Base-by-base conservation (phyloP, 306 rosid genomes). In the Echinosophora koreensis region DNA sequence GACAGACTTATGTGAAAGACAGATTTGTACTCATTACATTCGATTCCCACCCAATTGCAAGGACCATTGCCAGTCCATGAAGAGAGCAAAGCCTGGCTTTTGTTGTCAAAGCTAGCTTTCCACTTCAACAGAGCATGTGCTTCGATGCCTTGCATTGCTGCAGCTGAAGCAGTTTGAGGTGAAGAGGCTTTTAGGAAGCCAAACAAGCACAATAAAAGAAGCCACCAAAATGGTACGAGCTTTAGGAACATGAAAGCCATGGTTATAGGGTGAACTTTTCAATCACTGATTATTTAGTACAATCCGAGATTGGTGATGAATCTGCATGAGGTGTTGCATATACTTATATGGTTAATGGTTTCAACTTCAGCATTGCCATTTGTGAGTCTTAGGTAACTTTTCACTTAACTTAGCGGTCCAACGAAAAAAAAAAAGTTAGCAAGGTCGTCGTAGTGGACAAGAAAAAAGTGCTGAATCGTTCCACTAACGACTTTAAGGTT, bases 31-130 rank as follows among this genome's bases (percentile, higher is more conserved):
- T n/a, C 13, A 7, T 67, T 76, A 65, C 79, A 80, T 8, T 28
- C 4, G 11, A 71, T 71, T 55, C 83, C 74, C 2, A 38, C 27
- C 83, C 74, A 80, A 12, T 30, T 32, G 79, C 69, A 80, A 14
- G 74, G 22, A 63, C 22, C 34, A 1, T 50, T 54, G 13, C 69
- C 54, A 16, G 2, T 35, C 83, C 78, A 80, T 8, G 74, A 54
- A 72, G 74, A 72, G 15, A 80, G 37, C 27, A 57, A 57, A 13
- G 41, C 0, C 5, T 57, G 64, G 15, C 74, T 80, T 38, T 62
- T 16, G 17, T 62, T 27, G 38, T 30, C 15, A 52, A 80, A 60
- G 42, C 41, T 63, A 8, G 67, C 28, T 72, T 63, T 80, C 83
- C 83, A 80, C 39, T 63, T 54, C 51, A 71, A 16, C 47, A 79